Evolutionary conservation across 768 basidiomycete genomes (phyloP).

Genomic region (Porphyrellus cyaneotinctus): DNA sequence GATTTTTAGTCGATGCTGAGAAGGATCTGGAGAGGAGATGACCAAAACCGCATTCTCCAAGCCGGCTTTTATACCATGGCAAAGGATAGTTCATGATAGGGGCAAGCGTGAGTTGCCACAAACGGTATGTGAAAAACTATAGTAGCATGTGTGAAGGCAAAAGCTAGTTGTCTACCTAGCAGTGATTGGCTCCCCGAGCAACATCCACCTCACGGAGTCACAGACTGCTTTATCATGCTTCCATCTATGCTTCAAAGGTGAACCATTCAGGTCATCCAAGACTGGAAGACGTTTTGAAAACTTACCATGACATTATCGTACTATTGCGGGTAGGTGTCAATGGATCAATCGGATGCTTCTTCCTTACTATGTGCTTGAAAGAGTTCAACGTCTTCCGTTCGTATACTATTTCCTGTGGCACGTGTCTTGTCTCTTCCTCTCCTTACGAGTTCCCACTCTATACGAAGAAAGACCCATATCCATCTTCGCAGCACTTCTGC

Average conservation of each 20-base stretch:
- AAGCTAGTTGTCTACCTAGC: too few relatives aligned
- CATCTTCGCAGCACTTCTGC: constrained; percentile 88
- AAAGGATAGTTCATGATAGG: neutral
- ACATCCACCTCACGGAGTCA: constrained; percentile 6
- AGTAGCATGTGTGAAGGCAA: neutral
- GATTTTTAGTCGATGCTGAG: constrained; percentile 1
- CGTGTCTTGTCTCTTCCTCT: constrained; percentile 28
- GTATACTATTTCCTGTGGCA: constrained; percentile 1
- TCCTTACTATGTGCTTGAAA: constrained; percentile 11
- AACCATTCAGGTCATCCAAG: constrained; percentile 1
- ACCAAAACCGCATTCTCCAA: neutral
- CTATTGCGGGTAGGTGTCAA: neutral
- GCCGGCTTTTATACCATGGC: constrained; percentile 18
- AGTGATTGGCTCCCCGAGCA: neutral
- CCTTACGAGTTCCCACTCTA: constrained; percentile 94
- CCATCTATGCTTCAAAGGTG: constrained; percentile 8
- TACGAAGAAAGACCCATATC: constrained; percentile 97
- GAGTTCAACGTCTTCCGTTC: constrained; percentile 14
- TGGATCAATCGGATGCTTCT: constrained; percentile 16
- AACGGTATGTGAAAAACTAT: neutral
- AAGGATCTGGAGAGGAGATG: constrained; percentile 7
- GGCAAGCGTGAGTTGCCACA: neutral
- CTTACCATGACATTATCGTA: constrained; percentile 14
- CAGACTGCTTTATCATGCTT: neutral
- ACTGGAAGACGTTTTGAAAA: neutral